Evolutionary conservation across 2,329 filamentous ascomycete genomes (phyloP).

Genomic region (Teratosphaeria zuluensis): DNA sequence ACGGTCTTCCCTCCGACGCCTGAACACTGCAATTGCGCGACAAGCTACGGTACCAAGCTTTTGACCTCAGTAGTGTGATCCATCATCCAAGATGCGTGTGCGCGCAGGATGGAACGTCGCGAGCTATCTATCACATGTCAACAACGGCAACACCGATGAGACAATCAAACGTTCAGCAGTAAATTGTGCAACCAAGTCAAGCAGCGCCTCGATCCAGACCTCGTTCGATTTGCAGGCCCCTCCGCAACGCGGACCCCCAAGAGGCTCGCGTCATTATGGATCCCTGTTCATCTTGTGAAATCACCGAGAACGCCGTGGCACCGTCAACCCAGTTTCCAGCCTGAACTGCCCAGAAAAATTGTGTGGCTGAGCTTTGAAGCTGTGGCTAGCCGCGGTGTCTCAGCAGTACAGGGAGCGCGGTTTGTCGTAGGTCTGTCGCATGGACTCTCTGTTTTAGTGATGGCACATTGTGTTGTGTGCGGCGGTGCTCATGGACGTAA

Average conservation of each 20-base stretch:
- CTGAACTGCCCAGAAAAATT: neutral
- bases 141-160: neutral
- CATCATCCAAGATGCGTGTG: too few species aligned
- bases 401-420: neutral
- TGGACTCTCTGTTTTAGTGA: neutral
- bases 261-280: neutral
- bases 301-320: neutral
- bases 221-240: neutral
- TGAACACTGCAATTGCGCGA: neutral
- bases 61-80: neutral
- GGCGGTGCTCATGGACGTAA: neutral
- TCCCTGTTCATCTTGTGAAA: neutral
- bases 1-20: neutral
- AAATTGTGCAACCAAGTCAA: neutral
- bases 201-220: neutral
- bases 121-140: neutral
- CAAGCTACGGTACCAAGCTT: neutral
- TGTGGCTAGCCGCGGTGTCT: neutral
- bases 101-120: neutral
- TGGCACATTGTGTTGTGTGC: neutral
- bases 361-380: neutral
- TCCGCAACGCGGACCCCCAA: neutral
- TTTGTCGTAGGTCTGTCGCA: neutral
- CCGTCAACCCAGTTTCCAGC: neutral
- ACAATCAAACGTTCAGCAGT: neutral